A percentile compares a stretch with the other conserved stretches of the same genome.
phyloP scores from a whole-genome alignment of 352 stramenopile species.

The Phytophthora meadii region DNA sequence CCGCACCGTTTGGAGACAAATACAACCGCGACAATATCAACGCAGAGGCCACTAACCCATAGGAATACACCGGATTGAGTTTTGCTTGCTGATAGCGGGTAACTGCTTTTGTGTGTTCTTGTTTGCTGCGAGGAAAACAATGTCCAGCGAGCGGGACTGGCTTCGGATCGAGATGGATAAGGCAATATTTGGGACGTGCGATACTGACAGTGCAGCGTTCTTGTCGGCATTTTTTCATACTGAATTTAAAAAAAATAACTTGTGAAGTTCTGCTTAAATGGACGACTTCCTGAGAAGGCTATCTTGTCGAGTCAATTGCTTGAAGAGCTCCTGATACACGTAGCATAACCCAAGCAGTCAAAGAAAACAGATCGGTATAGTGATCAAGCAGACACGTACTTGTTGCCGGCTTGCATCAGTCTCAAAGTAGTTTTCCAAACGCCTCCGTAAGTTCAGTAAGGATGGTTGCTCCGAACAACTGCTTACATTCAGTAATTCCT shows the following conservation, averaged over 20 bases:
- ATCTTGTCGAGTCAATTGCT: conserved; percentile 62
- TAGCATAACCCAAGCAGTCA: conserved; percentile 10
- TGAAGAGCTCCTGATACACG: conserved; percentile 56
- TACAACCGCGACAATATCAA: conserved; percentile 14
- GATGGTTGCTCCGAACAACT: conserved; percentile 75
- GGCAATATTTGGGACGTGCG: too few relatives aligned
- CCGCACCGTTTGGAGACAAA: conserved; percentile 24
- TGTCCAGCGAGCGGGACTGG: neutral
- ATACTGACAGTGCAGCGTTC: neutral
- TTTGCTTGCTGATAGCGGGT: conserved; percentile 40
- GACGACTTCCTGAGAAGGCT: conserved; percentile 48
- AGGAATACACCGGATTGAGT: conserved; percentile 48
- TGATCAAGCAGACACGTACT: conserved; percentile 28
- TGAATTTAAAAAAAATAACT: conserved; percentile 2
- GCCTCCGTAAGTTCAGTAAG: conserved; percentile 46
- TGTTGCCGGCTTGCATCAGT: conserved; percentile 50
- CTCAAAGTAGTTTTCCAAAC: conserved; percentile 64
- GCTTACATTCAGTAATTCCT: conserved; percentile 72
- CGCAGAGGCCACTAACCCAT: conserved; percentile 37
- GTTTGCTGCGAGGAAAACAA: conserved; percentile 8
- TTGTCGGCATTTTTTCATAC: neutral
- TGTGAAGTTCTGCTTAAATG: conserved; percentile 30
- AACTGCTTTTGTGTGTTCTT: conserved; percentile 33
- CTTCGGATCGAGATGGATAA: too few relatives aligned
- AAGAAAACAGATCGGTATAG: neutral